Evolutionary conservation across 768 basidiomycete species (phyloP).

Genomic region (Piloderma croceum): DNA sequence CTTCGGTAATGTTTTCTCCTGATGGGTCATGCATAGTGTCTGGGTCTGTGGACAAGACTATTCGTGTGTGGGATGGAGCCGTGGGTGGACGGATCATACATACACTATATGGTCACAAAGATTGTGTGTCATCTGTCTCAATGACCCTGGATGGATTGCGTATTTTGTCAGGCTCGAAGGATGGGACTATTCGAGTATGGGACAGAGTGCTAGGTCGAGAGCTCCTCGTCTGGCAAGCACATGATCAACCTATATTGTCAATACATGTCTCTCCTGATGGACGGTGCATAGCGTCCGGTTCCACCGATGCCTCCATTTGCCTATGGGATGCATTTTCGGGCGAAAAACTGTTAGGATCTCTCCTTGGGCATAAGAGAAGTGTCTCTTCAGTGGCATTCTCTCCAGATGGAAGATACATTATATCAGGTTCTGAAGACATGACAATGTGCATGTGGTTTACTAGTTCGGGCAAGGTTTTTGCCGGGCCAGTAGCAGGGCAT

Average conservation of each 20-base stretch:
- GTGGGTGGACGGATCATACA: too few relatives aligned
- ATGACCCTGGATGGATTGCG: too few relatives aligned
- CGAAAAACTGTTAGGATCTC: neutral
- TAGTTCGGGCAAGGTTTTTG: slow-evolving; percentile 3
- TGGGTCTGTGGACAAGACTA: slow-evolving; percentile 25
- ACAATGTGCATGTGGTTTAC: slow-evolving; percentile 18
- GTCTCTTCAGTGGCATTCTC: slow-evolving; percentile 23
- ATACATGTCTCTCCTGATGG: slow-evolving; percentile 5
- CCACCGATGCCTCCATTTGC: slow-evolving; percentile 22
- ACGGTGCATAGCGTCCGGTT: slow-evolving; percentile 20
- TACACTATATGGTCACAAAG: too few relatives aligned
- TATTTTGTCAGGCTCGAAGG: too few relatives aligned
- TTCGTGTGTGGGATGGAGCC: slow-evolving; percentile 9
- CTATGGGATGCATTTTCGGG: slow-evolving; percentile 7
- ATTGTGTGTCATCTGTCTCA: too few relatives aligned
- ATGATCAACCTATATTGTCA: neutral
- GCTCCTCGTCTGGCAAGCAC: neutral
- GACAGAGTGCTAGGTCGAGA: neutral
- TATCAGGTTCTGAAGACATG: slow-evolving; percentile 35
- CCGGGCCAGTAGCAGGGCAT: slow-evolving; percentile 11
- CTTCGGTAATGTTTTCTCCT: slow-evolving; percentile 4
- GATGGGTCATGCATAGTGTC: slow-evolving; percentile 18
- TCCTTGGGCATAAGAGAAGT: neutral
- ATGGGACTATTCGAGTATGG: slow-evolving; percentile 9
- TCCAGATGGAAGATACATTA: slow-evolving; percentile 36